Conservation (phyloP, 2,329 filamentous ascomycete genomes). For the Penicillium freii region DNA sequence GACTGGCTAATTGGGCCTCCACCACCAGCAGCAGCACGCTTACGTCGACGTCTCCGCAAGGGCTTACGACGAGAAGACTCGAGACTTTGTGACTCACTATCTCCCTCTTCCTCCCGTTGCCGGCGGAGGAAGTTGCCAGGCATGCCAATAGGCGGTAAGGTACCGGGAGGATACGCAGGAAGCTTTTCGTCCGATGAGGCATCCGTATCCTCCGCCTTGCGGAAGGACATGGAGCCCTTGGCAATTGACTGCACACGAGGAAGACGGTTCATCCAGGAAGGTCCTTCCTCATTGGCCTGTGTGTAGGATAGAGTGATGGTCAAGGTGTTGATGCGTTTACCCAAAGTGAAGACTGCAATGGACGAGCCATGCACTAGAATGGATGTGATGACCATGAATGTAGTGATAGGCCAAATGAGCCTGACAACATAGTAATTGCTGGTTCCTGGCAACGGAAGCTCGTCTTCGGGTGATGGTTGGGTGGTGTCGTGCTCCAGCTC, state of each 20-base stretch:
- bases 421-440: slow-evolving; percentile 71
- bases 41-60: slow-evolving; percentile 59
- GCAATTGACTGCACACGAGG: slow-evolving; percentile 81
- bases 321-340: slow-evolving; percentile 96
- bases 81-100: slow-evolving; percentile 56
- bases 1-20: slow-evolving; percentile 88
- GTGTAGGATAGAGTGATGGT: slow-evolving; percentile 97
- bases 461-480: slow-evolving; percentile 67
- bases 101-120: slow-evolving; percentile 65
- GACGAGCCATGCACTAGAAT: slow-evolving; percentile 98
- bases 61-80: slow-evolving; percentile 53
- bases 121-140: slow-evolving; percentile 77
- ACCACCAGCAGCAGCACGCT: slow-evolving; percentile 69
- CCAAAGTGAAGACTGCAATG: slow-evolving; percentile 93
- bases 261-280: slow-evolving; percentile 91
- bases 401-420: slow-evolving; percentile 92
- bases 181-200: slow-evolving; percentile 57
- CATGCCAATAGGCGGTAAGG: slow-evolving; percentile 67
- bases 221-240: slow-evolving; percentile 70
- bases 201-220: slow-evolving; percentile 68
- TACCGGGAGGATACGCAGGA: slow-evolving; percentile 63
- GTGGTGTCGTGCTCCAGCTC: slow-evolving; percentile 76
- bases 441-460: slow-evolving; percentile 51
- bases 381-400: slow-evolving; percentile 89
- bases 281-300: slow-evolving; percentile 79